These are phyloP conservation scores for Phalaenopsis equestris DNA, from an alignment of 106 monocot genomes.

Conservation along the genomic window DNA sequence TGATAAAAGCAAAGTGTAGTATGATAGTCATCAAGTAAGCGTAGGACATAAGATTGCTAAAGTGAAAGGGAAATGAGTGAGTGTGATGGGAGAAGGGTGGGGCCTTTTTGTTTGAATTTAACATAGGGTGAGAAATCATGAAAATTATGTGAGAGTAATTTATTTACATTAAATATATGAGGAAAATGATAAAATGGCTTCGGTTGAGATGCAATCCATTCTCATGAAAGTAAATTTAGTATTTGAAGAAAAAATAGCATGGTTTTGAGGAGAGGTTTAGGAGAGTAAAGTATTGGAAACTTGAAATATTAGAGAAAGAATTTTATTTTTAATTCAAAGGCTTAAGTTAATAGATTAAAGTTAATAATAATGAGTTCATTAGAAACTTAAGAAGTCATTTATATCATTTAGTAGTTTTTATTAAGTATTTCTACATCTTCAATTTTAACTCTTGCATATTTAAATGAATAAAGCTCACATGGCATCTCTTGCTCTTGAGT, in stretches of 20 bases:
- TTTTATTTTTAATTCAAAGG: too few species aligned
- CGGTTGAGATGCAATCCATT: not conserved
- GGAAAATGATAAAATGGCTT: not conserved
- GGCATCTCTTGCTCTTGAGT: too few species aligned
- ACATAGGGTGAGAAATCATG: not conserved
- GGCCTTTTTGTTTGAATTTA: not conserved
- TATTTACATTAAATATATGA: not conserved
- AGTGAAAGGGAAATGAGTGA: slow-evolving; percentile 2
- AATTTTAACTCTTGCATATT: too few species aligned
- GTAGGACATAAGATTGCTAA: not conserved
- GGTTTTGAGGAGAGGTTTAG: not conserved
- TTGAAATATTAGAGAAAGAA: too few species aligned
- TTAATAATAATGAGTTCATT: too few species aligned
- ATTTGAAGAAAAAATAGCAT: not conserved
- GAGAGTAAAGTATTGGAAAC: too few species aligned
- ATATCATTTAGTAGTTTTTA: too few species aligned
- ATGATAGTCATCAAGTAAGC: not conserved
- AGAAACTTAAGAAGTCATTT: too few species aligned
- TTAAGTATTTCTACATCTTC: too few species aligned
- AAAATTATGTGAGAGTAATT: not conserved
- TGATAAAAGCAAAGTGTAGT: not conserved
- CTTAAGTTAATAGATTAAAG: too few species aligned
- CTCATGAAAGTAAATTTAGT: not conserved
- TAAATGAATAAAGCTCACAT: too few species aligned
- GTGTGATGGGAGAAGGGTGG: not conserved